Evolutionary conservation across 1,284 basidiomycete species (phyloP), one percentile per base, ranked within the genome.

Genomic region (Leccinum subrobustum): DNA sequence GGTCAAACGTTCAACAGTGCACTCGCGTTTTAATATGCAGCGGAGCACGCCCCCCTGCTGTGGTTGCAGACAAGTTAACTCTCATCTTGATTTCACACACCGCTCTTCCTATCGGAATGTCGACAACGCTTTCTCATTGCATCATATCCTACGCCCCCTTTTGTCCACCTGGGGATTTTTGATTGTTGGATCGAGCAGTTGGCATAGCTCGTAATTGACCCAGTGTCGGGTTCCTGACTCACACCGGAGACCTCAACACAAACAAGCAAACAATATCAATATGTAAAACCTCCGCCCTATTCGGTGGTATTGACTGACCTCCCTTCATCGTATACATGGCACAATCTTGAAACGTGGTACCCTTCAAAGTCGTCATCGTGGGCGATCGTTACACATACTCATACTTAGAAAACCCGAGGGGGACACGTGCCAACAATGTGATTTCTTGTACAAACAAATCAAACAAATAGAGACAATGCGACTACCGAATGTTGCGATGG

Each of bases 391-490:
- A 31, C 65, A 76, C 20, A 65, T 80, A 14, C 35, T 35, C 20
- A 65, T 80, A 14, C 35, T 35, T 14, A 12, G 77, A 82, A 2
- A 81, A 84, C 27, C 23, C 82, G 8, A 68, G 73, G 4, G 76
- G 70, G 20, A 76, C 77, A 3, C 70, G 72, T 0, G 78, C 79
- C 12, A 35, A 35, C 23, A 75, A 79, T 12, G 64, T 71, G 1
- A 53, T 83, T 4, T 80, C 77, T 2, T 70, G 76, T 29, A 20
- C 27, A 29, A 29, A 29, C 27, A 29, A 29, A 29, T 29, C 27
- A 29, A 29, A 29, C 27, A 29, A 29, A 29, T 29, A 29, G 27
- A 29, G 27, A 29, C 27, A 29, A 29, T 29, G 27, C 27, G 27
- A 29, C 27, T 29, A 29, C 27, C 27, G 27, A 29, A 29, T 29